A percentile compares a stretch with the other conserved stretches of the same genome.
These are phyloP conservation scores for Pisolithus tinctorius DNA, from an alignment of 768 basidiomycete genomes.

Conservation along the genomic window DNA sequence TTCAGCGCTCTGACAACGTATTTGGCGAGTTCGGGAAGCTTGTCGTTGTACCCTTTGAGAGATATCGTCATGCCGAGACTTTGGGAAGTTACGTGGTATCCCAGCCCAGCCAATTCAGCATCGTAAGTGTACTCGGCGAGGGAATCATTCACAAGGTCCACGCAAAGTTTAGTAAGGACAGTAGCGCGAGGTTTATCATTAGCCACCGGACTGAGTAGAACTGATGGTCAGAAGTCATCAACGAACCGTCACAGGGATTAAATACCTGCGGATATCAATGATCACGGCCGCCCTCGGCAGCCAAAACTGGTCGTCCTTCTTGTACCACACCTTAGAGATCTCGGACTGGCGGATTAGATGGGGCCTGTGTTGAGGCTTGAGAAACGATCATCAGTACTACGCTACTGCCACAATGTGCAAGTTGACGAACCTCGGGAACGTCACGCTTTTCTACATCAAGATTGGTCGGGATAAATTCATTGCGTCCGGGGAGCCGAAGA, in stretches of 20 bases:
- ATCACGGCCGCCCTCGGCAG: conserved; percentile 80
- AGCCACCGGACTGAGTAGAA: conserved; percentile 42
- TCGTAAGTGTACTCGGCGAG: conserved; percentile 89
- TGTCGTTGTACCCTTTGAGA: conserved; percentile 88
- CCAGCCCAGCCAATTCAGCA: conserved; percentile 85
- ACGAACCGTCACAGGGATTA: background rate
- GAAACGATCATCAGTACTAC: conserved; percentile 1
- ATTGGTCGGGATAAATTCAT: conserved; percentile 86
- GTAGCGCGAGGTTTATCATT: conserved; percentile 60
- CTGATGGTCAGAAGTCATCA: background rate
- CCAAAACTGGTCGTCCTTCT: conserved; percentile 97
- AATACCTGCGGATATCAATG: conserved; percentile 70
- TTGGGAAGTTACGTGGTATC: conserved; percentile 59
- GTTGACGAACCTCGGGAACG: conserved; percentile 46
- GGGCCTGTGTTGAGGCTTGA: conserved; percentile 72
- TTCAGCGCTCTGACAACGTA: conserved; percentile 67
- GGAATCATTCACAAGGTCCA: conserved; percentile 82
- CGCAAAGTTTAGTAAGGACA: conserved; percentile 72
- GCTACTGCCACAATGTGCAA: background rate
- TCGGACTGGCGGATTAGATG: conserved; percentile 67
- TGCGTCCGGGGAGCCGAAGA: conserved; percentile 74
- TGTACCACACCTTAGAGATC: conserved; percentile 82
- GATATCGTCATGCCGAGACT: conserved; percentile 61
- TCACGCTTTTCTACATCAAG: conserved; percentile 77
- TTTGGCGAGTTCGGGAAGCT: conserved; percentile 65